phyloP scores from a whole-genome alignment of 129 eudicot species.

The carrot (Daucus carota) region DNA sequence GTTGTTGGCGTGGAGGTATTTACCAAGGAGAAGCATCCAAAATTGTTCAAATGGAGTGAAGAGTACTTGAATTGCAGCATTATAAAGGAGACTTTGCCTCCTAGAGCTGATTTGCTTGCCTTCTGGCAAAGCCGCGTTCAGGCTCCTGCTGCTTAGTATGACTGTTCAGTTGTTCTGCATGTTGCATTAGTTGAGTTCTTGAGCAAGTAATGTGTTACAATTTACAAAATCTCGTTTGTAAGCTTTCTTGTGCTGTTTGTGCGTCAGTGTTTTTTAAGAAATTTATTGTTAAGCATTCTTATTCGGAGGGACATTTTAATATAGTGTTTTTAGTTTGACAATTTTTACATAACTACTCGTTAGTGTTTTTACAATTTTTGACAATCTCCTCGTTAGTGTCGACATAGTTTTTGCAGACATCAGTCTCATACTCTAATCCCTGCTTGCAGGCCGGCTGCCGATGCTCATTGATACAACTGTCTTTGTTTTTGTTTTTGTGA shows the following conservation, averaged over 20 bases:
- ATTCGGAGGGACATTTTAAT: too few species aligned
- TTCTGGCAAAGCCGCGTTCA: not conserved
- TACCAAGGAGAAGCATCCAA: constrained; percentile 13
- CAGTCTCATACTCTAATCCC: too few species aligned
- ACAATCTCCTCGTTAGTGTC: too few species aligned
- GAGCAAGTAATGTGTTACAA: too few species aligned
- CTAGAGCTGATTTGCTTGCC: not conserved
- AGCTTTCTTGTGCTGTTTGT: not conserved
- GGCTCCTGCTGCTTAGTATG: not conserved
- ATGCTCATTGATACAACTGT: too few species aligned
- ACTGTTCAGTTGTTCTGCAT: not conserved
- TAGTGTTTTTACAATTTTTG: too few species aligned
- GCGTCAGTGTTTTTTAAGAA: not conserved
- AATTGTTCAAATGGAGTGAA: constrained; percentile 10
- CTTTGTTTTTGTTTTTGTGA: too few species aligned
- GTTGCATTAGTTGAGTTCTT: not conserved
- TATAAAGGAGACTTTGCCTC: constrained; percentile 20
- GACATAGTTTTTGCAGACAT: too few species aligned
- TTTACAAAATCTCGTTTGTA: not conserved
- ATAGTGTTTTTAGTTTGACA: too few species aligned
- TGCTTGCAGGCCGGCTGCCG: too few species aligned
- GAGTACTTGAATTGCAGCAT: constrained; percentile 11
- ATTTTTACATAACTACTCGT: too few species aligned
- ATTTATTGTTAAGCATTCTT: not conserved
- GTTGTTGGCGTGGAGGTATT: constrained; percentile 2